These are phyloP conservation scores for Eryngium alpinum DNA, from an alignment of 140 eudicot genomes.

Conservation along the genomic window DNA sequence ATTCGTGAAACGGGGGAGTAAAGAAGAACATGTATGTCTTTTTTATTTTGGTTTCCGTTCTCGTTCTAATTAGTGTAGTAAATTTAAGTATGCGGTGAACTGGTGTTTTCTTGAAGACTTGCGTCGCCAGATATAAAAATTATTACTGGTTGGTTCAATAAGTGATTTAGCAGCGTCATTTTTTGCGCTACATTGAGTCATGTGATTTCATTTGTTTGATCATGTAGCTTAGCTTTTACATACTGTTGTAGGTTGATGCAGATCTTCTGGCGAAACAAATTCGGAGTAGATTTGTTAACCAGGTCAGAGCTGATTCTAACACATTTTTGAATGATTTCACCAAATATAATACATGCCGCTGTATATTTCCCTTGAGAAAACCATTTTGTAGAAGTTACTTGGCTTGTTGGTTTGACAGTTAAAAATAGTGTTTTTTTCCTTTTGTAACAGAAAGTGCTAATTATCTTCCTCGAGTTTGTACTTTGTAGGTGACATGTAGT, in stretches of 20 bases:
- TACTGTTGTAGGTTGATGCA: slow-evolving; percentile 69
- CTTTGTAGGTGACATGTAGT: no score
- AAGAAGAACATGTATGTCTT: slow-evolving; percentile 63
- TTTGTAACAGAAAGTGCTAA: no score
- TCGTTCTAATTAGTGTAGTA: background rate
- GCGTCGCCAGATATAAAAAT: background rate
- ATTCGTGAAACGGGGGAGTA: slow-evolving; percentile 67
- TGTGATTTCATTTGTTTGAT: background rate
- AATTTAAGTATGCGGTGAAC: background rate
- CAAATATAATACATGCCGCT: no score
- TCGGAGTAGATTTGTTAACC: slow-evolving; percentile 59
- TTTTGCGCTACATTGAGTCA: background rate
- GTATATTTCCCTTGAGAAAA: no score
- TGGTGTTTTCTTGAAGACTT: slow-evolving; percentile 1
- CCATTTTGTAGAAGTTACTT: no score
- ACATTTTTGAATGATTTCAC: background rate
- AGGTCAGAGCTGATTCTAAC: slow-evolving; percentile 33
- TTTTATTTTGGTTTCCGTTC: background rate
- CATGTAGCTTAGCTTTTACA: slow-evolving; percentile 5
- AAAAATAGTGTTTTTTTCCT: no score
- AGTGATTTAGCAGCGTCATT: background rate
- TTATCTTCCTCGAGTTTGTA: no score
- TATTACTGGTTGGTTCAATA: no score
- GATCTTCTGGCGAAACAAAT: slow-evolving; percentile 58
- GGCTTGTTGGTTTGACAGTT: no score